Conservation (phyloP, 129 eudicot genomes). For the Deinandra increscens region DNA sequence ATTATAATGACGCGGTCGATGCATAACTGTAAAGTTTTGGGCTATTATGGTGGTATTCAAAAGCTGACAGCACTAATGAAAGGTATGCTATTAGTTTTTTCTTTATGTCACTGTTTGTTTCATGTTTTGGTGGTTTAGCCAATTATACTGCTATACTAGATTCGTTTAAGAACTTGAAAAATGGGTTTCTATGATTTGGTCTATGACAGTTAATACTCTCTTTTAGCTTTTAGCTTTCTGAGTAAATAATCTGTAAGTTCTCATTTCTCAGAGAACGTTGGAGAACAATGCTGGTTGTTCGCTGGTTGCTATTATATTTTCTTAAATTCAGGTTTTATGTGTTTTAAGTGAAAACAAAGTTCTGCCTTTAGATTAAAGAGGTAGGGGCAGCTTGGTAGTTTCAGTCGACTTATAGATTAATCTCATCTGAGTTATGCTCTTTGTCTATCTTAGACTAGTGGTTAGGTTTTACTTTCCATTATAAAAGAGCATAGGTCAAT, state of each 20-base stretch:
- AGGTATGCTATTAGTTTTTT: slow-evolving; percentile 41
- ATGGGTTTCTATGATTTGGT: background rate
- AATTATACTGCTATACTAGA: background rate
- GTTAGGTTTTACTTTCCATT: slow-evolving; percentile 1
- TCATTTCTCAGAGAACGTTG: background rate
- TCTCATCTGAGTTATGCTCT: slow-evolving; percentile 9
- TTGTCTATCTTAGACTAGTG: background rate
- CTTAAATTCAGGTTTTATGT: background rate
- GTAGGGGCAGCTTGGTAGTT: slow-evolving; percentile 14
- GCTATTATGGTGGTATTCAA: slow-evolving; percentile 84
- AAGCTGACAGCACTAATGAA: slow-evolving; percentile 90
- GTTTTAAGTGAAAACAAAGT: background rate
- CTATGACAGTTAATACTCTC: background rate
- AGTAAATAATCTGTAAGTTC: background rate
- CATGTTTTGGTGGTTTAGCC: slow-evolving; percentile 1
- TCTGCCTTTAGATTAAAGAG: slow-evolving; percentile 10
- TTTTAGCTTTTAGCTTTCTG: slow-evolving; percentile 8
- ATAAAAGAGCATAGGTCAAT: background rate
- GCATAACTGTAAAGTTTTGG: slow-evolving; percentile 86
- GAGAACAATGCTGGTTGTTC: background rate
- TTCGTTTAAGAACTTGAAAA: background rate
- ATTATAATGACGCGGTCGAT: slow-evolving; percentile 70
- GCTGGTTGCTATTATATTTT: background rate
- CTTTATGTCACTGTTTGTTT: slow-evolving; percentile 7
- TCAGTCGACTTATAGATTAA: slow-evolving; percentile 11